These are phyloP conservation scores for Parasitella parasitica DNA, from an alignment of 371 early-diverging fungal species.

Conservation along the genomic window DNA sequence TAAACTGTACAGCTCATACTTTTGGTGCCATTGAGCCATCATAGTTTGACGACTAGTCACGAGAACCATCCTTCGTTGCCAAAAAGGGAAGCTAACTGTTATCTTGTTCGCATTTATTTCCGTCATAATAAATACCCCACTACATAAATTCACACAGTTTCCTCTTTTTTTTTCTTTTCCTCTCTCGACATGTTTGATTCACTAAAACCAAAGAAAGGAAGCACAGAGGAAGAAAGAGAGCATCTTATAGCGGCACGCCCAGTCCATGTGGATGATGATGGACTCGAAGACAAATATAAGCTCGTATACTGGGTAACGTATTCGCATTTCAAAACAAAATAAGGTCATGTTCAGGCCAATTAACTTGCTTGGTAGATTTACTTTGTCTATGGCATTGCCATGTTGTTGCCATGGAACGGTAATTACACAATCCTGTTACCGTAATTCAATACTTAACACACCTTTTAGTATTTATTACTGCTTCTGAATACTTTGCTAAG, in stretches of 20 bases:
- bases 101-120: not conserved
- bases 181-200: not conserved
- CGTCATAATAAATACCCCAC: not conserved
- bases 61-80: too few species aligned
- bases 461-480: slow-evolving; percentile 70
- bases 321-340: too few species aligned
- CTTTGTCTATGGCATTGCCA: slow-evolving; percentile 71
- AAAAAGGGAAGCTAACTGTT: not conserved
- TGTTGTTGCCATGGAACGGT: slow-evolving; percentile 85
- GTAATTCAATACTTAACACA: not conserved
- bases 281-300: slow-evolving; percentile 20
- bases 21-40: too few species aligned
- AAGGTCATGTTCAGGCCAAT: not conserved
- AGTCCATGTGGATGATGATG: not conserved
- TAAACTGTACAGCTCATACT: too few species aligned
- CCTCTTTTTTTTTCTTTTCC: not conserved
- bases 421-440: slow-evolving; percentile 2
- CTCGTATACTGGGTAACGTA: slow-evolving; percentile 31
- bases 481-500: slow-evolving; percentile 68
- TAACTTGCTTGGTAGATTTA: slow-evolving; percentile 50
- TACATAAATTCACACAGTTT: not conserved
- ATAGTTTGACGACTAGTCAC: too few species aligned
- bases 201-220: not conserved
- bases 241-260: not conserved
- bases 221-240: not conserved